Base-by-base conservation (phyloP, 2,329 filamentous ascomycete species). In the Nemania diffusa region DNA sequence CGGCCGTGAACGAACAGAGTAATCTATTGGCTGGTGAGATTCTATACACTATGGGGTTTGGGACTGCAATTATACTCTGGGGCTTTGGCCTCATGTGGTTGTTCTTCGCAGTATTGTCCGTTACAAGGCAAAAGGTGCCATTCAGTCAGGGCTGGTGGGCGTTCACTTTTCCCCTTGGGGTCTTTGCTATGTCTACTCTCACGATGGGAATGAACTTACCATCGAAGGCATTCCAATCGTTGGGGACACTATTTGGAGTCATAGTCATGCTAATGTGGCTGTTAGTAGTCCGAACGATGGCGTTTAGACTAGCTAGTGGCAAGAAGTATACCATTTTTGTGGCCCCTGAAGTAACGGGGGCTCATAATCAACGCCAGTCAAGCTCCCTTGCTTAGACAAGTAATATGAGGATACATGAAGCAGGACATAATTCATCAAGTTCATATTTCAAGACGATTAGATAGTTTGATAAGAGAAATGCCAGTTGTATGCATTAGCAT, bases 11-110 rank as follows among this genome's bases (percentile, higher is more conserved):
- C 20, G 65, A 50, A 46, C 32, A 60, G 9, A 27, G 55, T 1
- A 59, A 42, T 6, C 63, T 80, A 13, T 79, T 84, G 1, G 78
- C 71, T 24, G 86, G 87, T 0, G 79, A 84, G 27, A 81, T 90
- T 2, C 80, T 90, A 5, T 90, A 91, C 69, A 80, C 88, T 1
- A 65, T 88, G 0, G 88, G 90, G 0, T 79, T 88, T 22, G 79
- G 83, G 57, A 58, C 79, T 9, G 81, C 79, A 5, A 73, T 84
- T 11, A 67, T 81, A 32, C 80, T 84, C 77, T 84, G 81, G 80
- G 81, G 80, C 0, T 83, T 84, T 57, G 82, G 78, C 2, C 74
- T 84, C 5, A 73, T 82, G 2, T 83, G 82, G 80, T 71, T 84
- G 5, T 78, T 75, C 8, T 83, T 83, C 59, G 82, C 82, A 3